Percentiles rank a stretch among this genome's conserved stretches.
Conservation (phyloP, 2,329 filamentous ascomycete species). For the Pestalotiopsis sp. region DNA sequence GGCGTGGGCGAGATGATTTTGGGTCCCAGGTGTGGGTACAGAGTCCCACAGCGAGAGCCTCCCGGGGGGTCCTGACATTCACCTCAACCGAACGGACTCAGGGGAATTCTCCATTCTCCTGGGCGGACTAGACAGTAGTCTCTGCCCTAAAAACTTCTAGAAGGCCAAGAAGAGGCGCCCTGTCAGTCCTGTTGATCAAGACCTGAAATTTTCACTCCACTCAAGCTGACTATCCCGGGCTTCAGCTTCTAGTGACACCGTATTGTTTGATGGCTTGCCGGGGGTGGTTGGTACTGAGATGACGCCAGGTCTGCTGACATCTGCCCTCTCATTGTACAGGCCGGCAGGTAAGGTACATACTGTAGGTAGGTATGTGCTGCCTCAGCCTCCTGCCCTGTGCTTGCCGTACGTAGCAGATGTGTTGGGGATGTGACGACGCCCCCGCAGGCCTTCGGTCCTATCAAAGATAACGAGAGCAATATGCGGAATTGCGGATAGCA, state of each 20-base stretch:
- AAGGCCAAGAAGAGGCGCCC: conserved; percentile 8
- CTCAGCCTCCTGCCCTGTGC: background rate
- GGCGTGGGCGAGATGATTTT: conserved; percentile 2
- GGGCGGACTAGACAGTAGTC: conserved; percentile 2
- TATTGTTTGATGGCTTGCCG: background rate
- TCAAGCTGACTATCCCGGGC: background rate
- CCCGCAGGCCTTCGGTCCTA: background rate
- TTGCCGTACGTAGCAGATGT: background rate
- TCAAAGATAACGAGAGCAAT: background rate
- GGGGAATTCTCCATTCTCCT: conserved; percentile 8
- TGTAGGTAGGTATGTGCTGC: background rate
- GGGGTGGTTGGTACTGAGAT: background rate
- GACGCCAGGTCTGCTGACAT: background rate
- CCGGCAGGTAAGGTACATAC: background rate
- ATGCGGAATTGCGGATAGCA: background rate
- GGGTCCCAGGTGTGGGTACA: background rate
- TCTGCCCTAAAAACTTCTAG: conserved; percentile 12
- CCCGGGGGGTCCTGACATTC: conserved; percentile 3
- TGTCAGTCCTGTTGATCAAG: background rate
- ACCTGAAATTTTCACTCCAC: background rate
- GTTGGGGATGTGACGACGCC: background rate
- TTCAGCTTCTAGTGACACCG: background rate
- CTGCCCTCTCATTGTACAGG: background rate
- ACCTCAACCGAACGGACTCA: background rate
- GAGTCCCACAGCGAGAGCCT: background rate